Base-by-base conservation (phyloP, 768 basidiomycete species). In the Sarcodon aspratus region DNA sequence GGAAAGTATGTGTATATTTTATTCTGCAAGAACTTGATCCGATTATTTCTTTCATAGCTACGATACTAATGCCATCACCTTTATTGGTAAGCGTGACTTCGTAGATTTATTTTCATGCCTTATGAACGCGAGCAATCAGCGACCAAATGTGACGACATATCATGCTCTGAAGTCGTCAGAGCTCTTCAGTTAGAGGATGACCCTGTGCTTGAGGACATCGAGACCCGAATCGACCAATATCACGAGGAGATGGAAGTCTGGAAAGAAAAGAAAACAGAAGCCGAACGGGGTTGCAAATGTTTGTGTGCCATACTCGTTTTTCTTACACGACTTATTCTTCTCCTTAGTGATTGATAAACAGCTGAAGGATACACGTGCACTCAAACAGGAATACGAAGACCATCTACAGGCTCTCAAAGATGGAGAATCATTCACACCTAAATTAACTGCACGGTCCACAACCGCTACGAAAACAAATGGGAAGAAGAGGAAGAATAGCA, bases 121-220 rank as follows among this genome's bases (percentile, higher is more conserved):
- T 44, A 21, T 37, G 34, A 47, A 48, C 47, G 45, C 21, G 42
- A 31, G 32, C 15, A 27, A 8, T 36, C 21, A 77, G 79, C 79
- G 7, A 76, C 73, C 54, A 80, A 82, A 59, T 76, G 76, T 49
- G 80, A 82, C 48, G 80, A 82, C 52, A 71, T 82, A 11, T 78
- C 76, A 10, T 78, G 76, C 47, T 72, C 73, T 0, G 79, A 81
- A 53, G 71, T 79, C 36, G 73, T 80, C 44, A 60, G 60, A 8
- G 71, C 74, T 0, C 66, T 82, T 42, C 54, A 63, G 18, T 68
- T 80, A 5, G 70, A 74, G 3, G 73, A 77, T 46, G 74, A 79
- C n/a, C 68, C 71, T 0, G 70, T 71, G 45, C 63, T 79, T 13
- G 71, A 74, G 47, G 68, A 60, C 1, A 74, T 80, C 15, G 72